Percentiles rank a stretch among this genome's conserved stretches.
Evolutionary conservation across 2,329 filamentous ascomycete genomes (phyloP).

Genomic region (Botryosphaeria dothidea): DNA sequence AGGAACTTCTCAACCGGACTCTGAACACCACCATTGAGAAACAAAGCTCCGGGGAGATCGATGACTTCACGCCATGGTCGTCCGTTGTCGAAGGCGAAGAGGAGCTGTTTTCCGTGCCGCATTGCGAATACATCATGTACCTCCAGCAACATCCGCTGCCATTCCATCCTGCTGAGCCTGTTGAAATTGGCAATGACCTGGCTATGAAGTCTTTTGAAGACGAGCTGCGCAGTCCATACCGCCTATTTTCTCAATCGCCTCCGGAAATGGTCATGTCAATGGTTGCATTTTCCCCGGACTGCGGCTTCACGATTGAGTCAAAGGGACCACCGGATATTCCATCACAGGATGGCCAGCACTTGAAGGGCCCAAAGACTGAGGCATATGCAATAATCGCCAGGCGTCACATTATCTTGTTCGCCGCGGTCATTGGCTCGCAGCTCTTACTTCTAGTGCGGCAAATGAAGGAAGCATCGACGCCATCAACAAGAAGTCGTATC

Average conservation of each 20-base stretch:
- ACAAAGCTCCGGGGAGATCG: slow-evolving; percentile 61
- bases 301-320: slow-evolving; percentile 64
- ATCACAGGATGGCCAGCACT: slow-evolving; percentile 53
- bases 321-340: slow-evolving; percentile 58
- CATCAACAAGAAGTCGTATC: slow-evolving; percentile 63
- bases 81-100: slow-evolving; percentile 62
- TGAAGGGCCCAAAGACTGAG: slow-evolving; percentile 60
- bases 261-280: slow-evolving; percentile 60
- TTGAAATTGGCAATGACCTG: slow-evolving; percentile 18
- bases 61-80: slow-evolving; percentile 69
- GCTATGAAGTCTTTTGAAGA: slow-evolving; percentile 56
- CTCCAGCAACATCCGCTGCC: slow-evolving; percentile 67
- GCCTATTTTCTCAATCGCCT: slow-evolving; percentile 53
- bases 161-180: slow-evolving; percentile 16
- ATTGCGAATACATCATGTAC: slow-evolving; percentile 89
- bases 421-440: slow-evolving; percentile 52
- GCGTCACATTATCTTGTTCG: slow-evolving; percentile 55
- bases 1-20: slow-evolving; percentile 69
- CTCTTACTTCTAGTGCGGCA: slow-evolving; percentile 60
- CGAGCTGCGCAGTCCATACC: slow-evolving; percentile 61
- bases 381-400: slow-evolving; percentile 54
- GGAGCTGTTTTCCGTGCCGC: slow-evolving; percentile 65
- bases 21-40: slow-evolving; percentile 67
- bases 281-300: slow-evolving; percentile 65
- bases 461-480: slow-evolving; percentile 65